These are phyloP conservation scores for Aspergillus candidus DNA, from an alignment of 2,329 filamentous ascomycete species.

Conservation along the genomic window DNA sequence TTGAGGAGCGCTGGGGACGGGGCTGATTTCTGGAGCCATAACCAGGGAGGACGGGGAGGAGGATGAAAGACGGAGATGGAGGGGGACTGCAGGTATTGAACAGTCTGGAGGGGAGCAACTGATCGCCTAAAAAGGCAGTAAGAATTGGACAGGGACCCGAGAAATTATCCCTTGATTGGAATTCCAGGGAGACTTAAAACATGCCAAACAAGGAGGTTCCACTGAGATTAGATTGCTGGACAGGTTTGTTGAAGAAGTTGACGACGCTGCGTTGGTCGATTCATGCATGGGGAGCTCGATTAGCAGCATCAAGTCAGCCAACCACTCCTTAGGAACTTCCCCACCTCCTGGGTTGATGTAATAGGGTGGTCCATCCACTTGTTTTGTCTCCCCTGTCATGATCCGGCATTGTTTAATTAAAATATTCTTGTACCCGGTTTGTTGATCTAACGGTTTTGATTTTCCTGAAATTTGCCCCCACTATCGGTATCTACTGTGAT, in stretches of 20 bases:
- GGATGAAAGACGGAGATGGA: constrained; percentile 6
- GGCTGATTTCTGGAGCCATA: constrained; percentile 48
- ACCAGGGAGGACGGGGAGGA: background rate
- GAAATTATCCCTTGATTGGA: constrained; percentile 24
- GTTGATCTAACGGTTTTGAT: too few relatives aligned
- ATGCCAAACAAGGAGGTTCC: constrained; percentile 16
- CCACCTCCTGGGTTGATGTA: too few relatives aligned
- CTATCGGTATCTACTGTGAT: too few relatives aligned
- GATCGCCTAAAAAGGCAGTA: background rate
- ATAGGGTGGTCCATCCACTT: too few relatives aligned
- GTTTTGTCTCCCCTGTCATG: too few relatives aligned
- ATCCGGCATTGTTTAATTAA: too few relatives aligned
- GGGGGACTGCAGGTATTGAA: background rate
- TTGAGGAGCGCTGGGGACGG: constrained; percentile 31
- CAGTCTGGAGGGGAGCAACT: background rate
- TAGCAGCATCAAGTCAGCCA: too few relatives aligned
- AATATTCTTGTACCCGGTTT: too few relatives aligned
- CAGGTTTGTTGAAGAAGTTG: constrained; percentile 1
- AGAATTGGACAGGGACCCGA: background rate
- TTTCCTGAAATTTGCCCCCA: too few relatives aligned
- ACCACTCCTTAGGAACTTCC: too few relatives aligned
- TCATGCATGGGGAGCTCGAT: background rate
- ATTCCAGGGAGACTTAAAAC: constrained; percentile 19
- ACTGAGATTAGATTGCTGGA: background rate
- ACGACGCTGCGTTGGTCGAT: background rate